Percentiles rank a stretch among this genome's conserved stretches.
phyloP scores from a whole-genome alignment of 2,329 filamentous ascomycete genomes.

The Podosphaera fusca region DNA sequence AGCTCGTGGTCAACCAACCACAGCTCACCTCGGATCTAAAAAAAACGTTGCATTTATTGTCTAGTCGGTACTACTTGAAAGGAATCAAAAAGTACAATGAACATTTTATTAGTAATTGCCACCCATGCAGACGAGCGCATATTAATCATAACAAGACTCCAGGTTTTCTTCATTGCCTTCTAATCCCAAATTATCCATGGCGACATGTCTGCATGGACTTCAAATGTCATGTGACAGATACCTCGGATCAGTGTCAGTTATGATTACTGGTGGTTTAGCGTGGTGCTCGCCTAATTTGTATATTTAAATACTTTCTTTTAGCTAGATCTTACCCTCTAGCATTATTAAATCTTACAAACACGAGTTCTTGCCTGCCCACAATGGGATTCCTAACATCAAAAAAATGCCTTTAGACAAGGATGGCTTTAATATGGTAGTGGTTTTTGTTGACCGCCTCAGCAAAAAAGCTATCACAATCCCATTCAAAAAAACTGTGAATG shows the following conservation, averaged over 20 bases:
- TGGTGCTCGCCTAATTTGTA: too few species aligned
- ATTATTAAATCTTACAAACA: too few species aligned
- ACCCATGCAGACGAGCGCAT: background rate
- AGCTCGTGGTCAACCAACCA: background rate
- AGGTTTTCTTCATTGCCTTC: constrained; percentile 1
- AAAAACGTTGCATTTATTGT: background rate
- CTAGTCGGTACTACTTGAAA: background rate
- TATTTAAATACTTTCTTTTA: too few species aligned
- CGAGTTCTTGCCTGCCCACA: too few species aligned
- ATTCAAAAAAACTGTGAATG: background rate
- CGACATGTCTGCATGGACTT: constrained; percentile 1
- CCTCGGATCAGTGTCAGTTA: too few species aligned
- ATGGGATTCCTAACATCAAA: too few species aligned
- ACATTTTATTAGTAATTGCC: background rate
- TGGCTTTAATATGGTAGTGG: background rate
- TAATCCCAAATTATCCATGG: background rate
- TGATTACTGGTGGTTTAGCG: background rate
- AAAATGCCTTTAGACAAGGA: too few species aligned
- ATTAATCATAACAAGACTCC: constrained; percentile 1
- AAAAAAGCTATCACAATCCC: background rate
- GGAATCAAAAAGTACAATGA: background rate
- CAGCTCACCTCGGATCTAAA: background rate
- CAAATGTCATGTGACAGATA: background rate
- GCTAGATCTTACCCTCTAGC: too few species aligned
- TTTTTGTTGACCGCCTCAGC: background rate